Base-by-base conservation (phyloP, 2,329 filamentous ascomycete genomes). In the Trichoderma guizhouense region DNA sequence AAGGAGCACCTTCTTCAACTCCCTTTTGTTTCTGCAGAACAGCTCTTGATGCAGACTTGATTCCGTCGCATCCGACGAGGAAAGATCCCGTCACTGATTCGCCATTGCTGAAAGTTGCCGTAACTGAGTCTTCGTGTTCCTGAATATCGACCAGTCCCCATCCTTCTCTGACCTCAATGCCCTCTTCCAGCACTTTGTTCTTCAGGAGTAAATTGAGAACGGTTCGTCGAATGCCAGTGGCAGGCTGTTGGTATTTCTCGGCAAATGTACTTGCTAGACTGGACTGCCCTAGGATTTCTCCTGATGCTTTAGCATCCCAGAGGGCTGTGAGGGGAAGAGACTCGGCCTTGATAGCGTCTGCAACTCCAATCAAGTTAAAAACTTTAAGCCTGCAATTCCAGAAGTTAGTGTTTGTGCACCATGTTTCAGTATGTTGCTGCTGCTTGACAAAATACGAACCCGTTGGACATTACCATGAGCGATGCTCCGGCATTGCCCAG, bases 401-500 rank as follows among this genome's bases (percentile, higher is more conserved):
- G 11, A 14, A 2, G 2, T 63, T 5, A 68, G n/a, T 14, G 15
- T n/a, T n/a, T 15, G 12, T 28, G 15, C 2, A 21, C 15, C 21
- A 24, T 47, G 47, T 34, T 32, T 14, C 32, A 7, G 3, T 24
- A 11, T 28, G 6, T 15, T 62, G 8, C 8, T 39, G n/a, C 34
- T 18, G 15, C 8, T 28, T 21, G 9, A 24, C n/a, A 55, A 12
- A 18, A 7, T 7, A 71, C 73, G 65, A 62, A 75, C 63, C 76
- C 77, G 58, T 78, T 78, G 0, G 76, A 75, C 68, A 75, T 75
- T 11, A 78, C 69, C 76, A 78, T 76, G 28, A 78, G 51, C 6
- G 76, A 77, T 2, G 76, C 75, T 2, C 77, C 76, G 4, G 73
- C 76, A 69, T 76, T 77, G 15, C 74, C 76, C 15, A 75, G 72